Percentiles rank a stretch among this genome's conserved stretches.
Evolutionary conservation across 2,329 filamentous ascomycete genomes (phyloP).

Genomic region (Hymenoscyphus infarciens): DNA sequence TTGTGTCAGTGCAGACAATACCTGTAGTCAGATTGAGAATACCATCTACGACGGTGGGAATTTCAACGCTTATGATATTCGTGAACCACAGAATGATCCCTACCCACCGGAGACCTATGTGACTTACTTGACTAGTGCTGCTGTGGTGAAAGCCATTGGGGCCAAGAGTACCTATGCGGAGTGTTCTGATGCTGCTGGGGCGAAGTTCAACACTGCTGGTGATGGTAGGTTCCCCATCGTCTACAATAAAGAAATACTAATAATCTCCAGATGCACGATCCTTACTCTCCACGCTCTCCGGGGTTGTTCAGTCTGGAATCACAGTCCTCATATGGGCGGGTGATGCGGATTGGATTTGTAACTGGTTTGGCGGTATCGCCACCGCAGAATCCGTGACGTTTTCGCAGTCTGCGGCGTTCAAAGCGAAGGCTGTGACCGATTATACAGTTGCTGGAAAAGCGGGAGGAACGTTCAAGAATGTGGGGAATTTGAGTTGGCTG

Average conservation of each 20-base stretch:
- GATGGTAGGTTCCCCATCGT: slow-evolving; percentile 30
- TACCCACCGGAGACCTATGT: slow-evolving; percentile 39
- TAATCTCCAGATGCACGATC: slow-evolving; percentile 36
- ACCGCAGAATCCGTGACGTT: slow-evolving; percentile 45
- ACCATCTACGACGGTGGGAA: slow-evolving; percentile 31
- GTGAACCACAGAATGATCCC: slow-evolving; percentile 31
- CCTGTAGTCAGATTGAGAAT: slow-evolving; percentile 42
- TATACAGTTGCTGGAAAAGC: slow-evolving; percentile 47
- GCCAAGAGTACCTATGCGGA: slow-evolving; percentile 40
- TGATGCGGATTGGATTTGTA: slow-evolving; percentile 55
- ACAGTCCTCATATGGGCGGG: slow-evolving; percentile 50
- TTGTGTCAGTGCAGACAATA: slow-evolving; percentile 67
- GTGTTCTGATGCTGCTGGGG: slow-evolving; percentile 37
- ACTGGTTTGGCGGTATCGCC: slow-evolving; percentile 48
- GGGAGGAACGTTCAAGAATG: slow-evolving; percentile 47
- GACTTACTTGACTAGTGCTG: slow-evolving; percentile 37
- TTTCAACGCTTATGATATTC: slow-evolving; percentile 33
- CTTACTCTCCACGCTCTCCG: slow-evolving; percentile 40
- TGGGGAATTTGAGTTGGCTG: slow-evolving; percentile 46
- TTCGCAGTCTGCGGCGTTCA: slow-evolving; percentile 40
- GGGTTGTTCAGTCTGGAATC: slow-evolving; percentile 45
- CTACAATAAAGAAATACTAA: neutral
- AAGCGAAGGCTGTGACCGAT: slow-evolving; percentile 34
- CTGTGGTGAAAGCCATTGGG: slow-evolving; percentile 42
- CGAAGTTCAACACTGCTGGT: slow-evolving; percentile 39